Evolutionary conservation across 31 red algal genomes (phyloP).

Genomic region (Asparagopsis taxiformis): DNA sequence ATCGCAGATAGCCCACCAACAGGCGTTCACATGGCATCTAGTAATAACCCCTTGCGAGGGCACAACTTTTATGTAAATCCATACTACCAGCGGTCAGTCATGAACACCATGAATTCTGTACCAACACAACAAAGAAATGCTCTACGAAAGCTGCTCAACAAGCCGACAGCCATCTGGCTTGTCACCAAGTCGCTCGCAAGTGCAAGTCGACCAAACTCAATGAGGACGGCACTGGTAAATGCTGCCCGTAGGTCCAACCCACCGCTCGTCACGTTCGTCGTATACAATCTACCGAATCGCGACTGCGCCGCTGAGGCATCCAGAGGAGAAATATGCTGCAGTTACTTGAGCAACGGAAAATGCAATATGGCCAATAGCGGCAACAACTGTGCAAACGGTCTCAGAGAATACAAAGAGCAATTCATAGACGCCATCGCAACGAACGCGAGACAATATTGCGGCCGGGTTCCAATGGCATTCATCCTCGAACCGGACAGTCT

Average conservation of each 20-base stretch:
- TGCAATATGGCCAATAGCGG: slow-evolving; percentile 11
- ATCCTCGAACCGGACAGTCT: slow-evolving; percentile 40
- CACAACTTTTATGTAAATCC: slow-evolving; percentile 13
- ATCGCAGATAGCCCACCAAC: no score
- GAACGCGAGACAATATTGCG: slow-evolving; percentile 14
- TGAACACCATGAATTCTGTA: background rate
- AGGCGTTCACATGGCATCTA: no score
- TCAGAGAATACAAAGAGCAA: slow-evolving; percentile 7
- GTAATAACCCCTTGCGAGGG: slow-evolving; percentile 27
- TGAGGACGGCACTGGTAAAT: background rate
- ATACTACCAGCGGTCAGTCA: background rate
- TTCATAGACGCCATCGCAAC: slow-evolving; percentile 22
- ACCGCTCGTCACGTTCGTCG: slow-evolving; percentile 36
- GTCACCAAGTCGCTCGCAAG: background rate
- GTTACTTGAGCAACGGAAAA: background rate
- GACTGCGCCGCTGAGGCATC: slow-evolving; percentile 28
- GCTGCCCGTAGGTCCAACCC: background rate
- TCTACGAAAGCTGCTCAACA: slow-evolving; percentile 1
- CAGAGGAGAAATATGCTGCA: slow-evolving; percentile 36
- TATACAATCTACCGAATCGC: slow-evolving; percentile 49
- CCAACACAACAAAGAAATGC: background rate
- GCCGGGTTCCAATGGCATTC: slow-evolving; percentile 30
- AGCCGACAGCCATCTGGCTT: slow-evolving; percentile 14
- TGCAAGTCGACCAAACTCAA: background rate
- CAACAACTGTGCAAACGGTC: slow-evolving; percentile 1